Conservation (phyloP, 371 early-diverging fungal genomes). For the Zancudomyces culisetae region DNA sequence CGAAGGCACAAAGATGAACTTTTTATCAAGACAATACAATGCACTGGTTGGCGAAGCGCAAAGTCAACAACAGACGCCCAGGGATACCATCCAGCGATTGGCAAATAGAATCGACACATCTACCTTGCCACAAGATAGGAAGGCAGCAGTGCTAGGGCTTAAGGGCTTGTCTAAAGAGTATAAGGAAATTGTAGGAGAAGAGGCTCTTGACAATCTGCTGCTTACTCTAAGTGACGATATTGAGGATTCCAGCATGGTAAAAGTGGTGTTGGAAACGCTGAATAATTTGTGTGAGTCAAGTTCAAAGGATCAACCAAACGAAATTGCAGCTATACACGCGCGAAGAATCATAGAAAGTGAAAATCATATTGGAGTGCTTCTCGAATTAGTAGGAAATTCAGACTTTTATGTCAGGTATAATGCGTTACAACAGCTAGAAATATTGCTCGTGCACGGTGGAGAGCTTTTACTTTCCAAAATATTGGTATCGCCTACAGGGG, state of each 20-base stretch:
- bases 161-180: constrained; percentile 72
- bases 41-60: constrained; percentile 57
- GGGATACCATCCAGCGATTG: constrained; percentile 67
- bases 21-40: constrained; percentile 50
- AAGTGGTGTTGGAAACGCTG: constrained; percentile 1
- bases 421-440: constrained; percentile 61
- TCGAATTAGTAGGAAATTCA: constrained; percentile 69
- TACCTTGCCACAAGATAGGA: constrained; percentile 69
- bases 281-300: not conserved
- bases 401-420: constrained; percentile 88
- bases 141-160: constrained; percentile 69
- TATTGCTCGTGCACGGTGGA: constrained; percentile 25
- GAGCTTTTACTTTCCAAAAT: constrained; percentile 63
- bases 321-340: not conserved
- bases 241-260: constrained; percentile 2
- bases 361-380: constrained; percentile 47
- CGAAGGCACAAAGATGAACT: constrained; percentile 36
- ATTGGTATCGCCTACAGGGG: constrained; percentile 71
- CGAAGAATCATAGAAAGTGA: constrained; percentile 32
- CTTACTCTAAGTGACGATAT: not conserved
- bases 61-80: constrained; percentile 57
- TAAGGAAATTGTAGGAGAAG: constrained; percentile 13
- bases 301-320: constrained; percentile 3
- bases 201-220: constrained; percentile 1
- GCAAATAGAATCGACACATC: constrained; percentile 67